Evolutionary conservation across 2,329 filamentous ascomycete genomes (phyloP).

Genomic region (Hymenoscyphus salicellus): DNA sequence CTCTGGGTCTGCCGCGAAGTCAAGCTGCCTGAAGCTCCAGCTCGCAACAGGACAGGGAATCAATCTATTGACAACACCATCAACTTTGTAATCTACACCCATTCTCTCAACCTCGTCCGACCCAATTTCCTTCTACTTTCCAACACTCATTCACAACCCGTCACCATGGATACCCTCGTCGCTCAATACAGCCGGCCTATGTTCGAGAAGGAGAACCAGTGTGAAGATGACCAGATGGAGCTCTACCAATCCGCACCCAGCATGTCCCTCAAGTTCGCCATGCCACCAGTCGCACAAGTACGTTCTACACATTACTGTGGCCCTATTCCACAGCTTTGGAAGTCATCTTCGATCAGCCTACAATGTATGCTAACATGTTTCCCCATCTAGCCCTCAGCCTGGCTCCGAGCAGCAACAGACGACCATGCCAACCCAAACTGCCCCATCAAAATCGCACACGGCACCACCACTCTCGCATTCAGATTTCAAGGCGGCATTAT

Average conservation of each 20-base stretch:
- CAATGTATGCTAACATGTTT: conserved; percentile 20
- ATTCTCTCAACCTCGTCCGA: conserved; percentile 14
- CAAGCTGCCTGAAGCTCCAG: conserved; percentile 31
- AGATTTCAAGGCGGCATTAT: conserved; percentile 98
- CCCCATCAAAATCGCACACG: conserved; percentile 99
- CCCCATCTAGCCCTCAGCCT: conserved; percentile 69
- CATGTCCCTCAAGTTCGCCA: conserved; percentile 87
- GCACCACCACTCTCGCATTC: conserved; percentile 96
- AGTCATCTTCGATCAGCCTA: neutral
- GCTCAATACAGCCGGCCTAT: conserved; percentile 83
- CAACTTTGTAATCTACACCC: conserved; percentile 14
- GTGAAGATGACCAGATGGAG: conserved; percentile 71
- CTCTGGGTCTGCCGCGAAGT: conserved; percentile 24
- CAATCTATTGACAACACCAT: conserved; percentile 28
- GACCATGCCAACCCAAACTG: conserved; percentile 95
- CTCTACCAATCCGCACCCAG: conserved; percentile 67
- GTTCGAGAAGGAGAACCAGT: conserved; percentile 67
- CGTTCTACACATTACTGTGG: conserved; percentile 36
- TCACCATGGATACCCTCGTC: conserved; percentile 84
- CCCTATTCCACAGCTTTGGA: conserved; percentile 14
- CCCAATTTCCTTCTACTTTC: conserved; percentile 15
- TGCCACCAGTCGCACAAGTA: conserved; percentile 90
- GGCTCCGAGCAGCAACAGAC: conserved; percentile 95
- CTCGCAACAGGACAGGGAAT: neutral
- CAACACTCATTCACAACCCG: conserved; percentile 19